Base-by-base conservation (phyloP, 129 eudicot genomes). In the Mikania micrantha region DNA sequence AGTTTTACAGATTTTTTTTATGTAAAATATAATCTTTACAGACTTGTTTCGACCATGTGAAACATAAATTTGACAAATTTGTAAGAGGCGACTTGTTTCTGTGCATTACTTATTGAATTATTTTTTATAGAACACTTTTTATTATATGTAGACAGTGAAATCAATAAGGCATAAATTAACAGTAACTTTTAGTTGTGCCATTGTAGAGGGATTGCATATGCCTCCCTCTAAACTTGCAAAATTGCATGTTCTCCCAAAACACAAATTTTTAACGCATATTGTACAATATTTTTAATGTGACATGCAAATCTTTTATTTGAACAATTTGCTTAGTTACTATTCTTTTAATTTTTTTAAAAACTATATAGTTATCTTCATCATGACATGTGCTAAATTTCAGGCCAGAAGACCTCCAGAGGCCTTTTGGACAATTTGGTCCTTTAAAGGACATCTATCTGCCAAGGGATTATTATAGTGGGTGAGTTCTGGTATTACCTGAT, bases 391-490 rank as follows among this genome's bases (percentile, higher is more conserved):
- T 48, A 16, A 10, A 34, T 47, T 58, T 41, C 85, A 90, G 96
- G 85, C 88, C 96, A 25, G 96, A 90, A 53, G 95, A 86, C 69
- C 89, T 90, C 45, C 77, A 87, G 44, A 86, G 88, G 81, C 95
- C 88, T 31, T 90, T 90, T 67, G 88, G 86, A 49, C 90, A 86
- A 63, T 86, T 86, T 82, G 96, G 96, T 53, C 84, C 80, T 8
- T 54, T 90, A 4, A 90, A 90, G 80, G 96, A 90, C 40, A 61
- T 90, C 39, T 90, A 90, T 67, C 48, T 90, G 81, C 96, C 96
- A 9, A 79, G 94, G 80, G 96, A 90, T 81, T 90, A 90, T 69
- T 84, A 86, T 66, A 86, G 90, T 63, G 88, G 90, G 96, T 90
- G 88, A 86, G 96, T 74, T 48, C 3, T 44, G 70, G 27, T 64